phyloP scores from a whole-genome alignment of 208 protist species.

The Trypanosoma cruzi region DNA sequence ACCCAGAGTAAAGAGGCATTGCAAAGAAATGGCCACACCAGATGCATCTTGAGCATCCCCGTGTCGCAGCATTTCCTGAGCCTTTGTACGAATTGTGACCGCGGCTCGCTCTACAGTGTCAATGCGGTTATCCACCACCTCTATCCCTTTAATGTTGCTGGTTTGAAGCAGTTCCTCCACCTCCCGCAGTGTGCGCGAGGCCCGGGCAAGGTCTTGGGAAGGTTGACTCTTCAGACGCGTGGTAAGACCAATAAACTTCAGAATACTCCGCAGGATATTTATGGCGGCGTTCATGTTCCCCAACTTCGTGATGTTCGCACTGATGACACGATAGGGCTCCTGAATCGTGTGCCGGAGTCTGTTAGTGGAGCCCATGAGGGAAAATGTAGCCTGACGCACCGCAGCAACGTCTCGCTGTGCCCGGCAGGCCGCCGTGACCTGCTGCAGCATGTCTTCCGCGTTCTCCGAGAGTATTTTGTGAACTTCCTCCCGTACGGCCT shows the following conservation, averaged over 20 bases:
- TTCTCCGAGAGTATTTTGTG: slow-evolving; percentile 57
- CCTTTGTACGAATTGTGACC: slow-evolving; percentile 46
- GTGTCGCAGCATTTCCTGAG: slow-evolving; percentile 49
- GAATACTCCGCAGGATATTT: slow-evolving; percentile 49
- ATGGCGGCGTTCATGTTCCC: slow-evolving; percentile 55
- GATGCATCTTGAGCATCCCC: not conserved
- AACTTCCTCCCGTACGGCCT: slow-evolving; percentile 47
- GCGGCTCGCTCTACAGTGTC: slow-evolving; percentile 46
- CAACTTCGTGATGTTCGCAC: slow-evolving; percentile 56
- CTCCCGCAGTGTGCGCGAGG: slow-evolving; percentile 65
- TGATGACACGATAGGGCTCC: slow-evolving; percentile 61
- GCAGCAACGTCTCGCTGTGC: slow-evolving; percentile 53
- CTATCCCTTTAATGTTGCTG: slow-evolving; percentile 40
- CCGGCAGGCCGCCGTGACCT: slow-evolving; percentile 59
- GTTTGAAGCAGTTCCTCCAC: slow-evolving; percentile 60
- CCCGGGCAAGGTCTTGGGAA: slow-evolving; percentile 45
- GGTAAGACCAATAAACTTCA: slow-evolving; percentile 55
- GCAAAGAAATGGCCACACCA: slow-evolving; percentile 56
- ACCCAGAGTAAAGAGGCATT: slow-evolving; percentile 63
- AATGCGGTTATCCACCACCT: slow-evolving; percentile 65
- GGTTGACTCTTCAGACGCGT: slow-evolving; percentile 41
- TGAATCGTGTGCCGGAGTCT: slow-evolving; percentile 69
- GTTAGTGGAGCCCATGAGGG: slow-evolving; percentile 49
- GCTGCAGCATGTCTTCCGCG: slow-evolving; percentile 54
- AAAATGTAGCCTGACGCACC: slow-evolving; percentile 50